phyloP scores from a whole-genome alignment of 495 filamentous ascomycete genomes.

The Daldinia bambusicola region DNA sequence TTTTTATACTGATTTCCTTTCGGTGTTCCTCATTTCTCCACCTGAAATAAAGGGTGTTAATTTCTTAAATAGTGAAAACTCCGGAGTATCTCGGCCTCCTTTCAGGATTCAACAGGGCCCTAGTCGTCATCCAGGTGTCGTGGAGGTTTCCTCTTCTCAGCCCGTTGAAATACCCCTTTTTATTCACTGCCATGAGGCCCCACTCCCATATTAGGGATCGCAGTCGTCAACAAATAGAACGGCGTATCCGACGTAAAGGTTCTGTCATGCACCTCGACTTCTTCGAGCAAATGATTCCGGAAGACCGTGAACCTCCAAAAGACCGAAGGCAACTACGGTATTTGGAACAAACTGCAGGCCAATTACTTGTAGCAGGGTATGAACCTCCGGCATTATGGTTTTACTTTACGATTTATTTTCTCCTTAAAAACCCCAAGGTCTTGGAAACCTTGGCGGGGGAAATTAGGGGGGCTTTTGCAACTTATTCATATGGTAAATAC shows the following conservation, averaged over 20 bases:
- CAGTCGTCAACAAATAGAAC: neutral
- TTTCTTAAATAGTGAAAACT: too few species aligned
- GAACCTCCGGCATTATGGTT: neutral
- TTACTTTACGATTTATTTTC: neutral
- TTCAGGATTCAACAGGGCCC: too few species aligned
- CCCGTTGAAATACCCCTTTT: too few species aligned
- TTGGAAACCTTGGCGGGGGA: neutral
- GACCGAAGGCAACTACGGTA: neutral
- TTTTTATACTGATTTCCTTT: too few species aligned
- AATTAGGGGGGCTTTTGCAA: neutral
- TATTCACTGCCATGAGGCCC: neutral
- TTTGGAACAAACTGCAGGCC: neutral
- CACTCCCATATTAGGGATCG: neutral
- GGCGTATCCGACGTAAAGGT: neutral
- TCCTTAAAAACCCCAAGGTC: neutral
- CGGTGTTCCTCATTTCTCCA: too few species aligned
- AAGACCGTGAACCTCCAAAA: neutral
- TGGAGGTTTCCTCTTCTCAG: too few species aligned
- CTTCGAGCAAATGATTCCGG: neutral
- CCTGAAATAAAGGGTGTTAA: too few species aligned
- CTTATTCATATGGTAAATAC: too few species aligned
- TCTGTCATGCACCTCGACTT: neutral
- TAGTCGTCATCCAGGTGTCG: too few species aligned
- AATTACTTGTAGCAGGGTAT: neutral
- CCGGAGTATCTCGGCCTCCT: too few species aligned